These are phyloP conservation scores for Trypanosomatidae sp. DNA, from an alignment of 208 protist species.

Conservation along the genomic window DNA sequence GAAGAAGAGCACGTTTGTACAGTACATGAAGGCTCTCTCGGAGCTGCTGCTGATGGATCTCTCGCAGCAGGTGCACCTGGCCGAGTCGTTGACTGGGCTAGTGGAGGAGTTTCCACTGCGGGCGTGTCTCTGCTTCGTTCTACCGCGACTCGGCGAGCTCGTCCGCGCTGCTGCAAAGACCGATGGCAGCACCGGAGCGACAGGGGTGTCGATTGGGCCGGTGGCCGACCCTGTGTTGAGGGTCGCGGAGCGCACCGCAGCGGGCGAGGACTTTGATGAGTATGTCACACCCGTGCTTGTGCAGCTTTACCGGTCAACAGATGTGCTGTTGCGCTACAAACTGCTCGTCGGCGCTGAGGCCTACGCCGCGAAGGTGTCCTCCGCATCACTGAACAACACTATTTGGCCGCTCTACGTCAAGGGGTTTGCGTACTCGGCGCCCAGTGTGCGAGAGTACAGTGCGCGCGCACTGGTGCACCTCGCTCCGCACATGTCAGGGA, in stretches of 20 bases:
- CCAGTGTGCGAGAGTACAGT: slow-evolving; percentile 75
- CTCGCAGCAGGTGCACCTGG: slow-evolving; percentile 53
- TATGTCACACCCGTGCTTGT: slow-evolving; percentile 64
- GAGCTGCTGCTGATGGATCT: slow-evolving; percentile 68
- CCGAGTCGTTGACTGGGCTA: slow-evolving; percentile 45
- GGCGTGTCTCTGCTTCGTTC: slow-evolving; percentile 55
- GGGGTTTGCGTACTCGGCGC: slow-evolving; percentile 57
- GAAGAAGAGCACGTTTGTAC: slow-evolving; percentile 55
- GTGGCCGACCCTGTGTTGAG: slow-evolving; percentile 65
- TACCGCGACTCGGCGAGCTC: slow-evolving; percentile 54
- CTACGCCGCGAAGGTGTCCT: slow-evolving; percentile 49
- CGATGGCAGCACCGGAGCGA: slow-evolving; percentile 8
- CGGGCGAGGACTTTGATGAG: slow-evolving; percentile 49
- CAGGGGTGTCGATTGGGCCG: slow-evolving; percentile 21
- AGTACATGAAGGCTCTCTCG: slow-evolving; percentile 55
- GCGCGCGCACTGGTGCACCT: slow-evolving; percentile 74
- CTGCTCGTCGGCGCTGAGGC: slow-evolving; percentile 54
- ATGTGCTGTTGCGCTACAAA: slow-evolving; percentile 62
- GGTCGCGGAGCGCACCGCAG: slow-evolving; percentile 39
- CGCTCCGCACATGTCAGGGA: slow-evolving; percentile 45
- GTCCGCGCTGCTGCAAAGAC: slow-evolving; percentile 48
- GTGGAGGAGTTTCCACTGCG: slow-evolving; percentile 55
- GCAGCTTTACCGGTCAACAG: slow-evolving; percentile 51
- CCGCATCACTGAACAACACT: slow-evolving; percentile 36
- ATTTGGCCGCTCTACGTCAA: slow-evolving; percentile 75